These are phyloP conservation scores for Sporothrix luriei DNA, from an alignment of 2,329 filamentous ascomycete species.

Conservation along the genomic window DNA sequence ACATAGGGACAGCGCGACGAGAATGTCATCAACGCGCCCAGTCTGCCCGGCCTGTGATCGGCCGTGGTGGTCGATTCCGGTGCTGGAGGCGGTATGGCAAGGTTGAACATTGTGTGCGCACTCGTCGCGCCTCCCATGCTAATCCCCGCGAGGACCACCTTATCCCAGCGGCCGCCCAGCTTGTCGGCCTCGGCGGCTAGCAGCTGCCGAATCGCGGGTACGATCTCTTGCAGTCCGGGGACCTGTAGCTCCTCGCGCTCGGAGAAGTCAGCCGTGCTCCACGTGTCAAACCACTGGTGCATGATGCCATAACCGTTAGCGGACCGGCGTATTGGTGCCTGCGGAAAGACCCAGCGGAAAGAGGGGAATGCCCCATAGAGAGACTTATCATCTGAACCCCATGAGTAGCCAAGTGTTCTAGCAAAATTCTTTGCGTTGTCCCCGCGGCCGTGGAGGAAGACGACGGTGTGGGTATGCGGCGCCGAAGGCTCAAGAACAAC, in stretches of 20 bases:
- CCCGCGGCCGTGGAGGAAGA: constrained; percentile 51
- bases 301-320: constrained; percentile 39
- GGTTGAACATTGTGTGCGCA: constrained; percentile 28
- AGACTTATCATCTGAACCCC: constrained; percentile 39
- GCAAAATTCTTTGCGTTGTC: constrained; percentile 43
- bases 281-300: constrained; percentile 51
- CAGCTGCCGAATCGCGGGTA: constrained; percentile 42
- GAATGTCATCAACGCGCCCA: constrained; percentile 45
- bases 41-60: constrained; percentile 6
- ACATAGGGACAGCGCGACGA: constrained; percentile 44
- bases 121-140: constrained; percentile 49
- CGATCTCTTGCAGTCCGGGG: constrained; percentile 46
- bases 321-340: constrained; percentile 42
- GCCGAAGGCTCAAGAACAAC: neutral
- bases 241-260: constrained; percentile 49
- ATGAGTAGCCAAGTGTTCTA: constrained; percentile 36
- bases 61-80: neutral
- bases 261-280: constrained; percentile 45
- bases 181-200: constrained; percentile 41
- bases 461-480: constrained; percentile 47
- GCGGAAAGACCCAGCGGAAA: constrained; percentile 54
- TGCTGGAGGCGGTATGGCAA: constrained; percentile 26
- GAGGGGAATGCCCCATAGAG: constrained; percentile 48
- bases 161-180: constrained; percentile 35
- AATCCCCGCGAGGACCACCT: constrained; percentile 50